A percentile compares a stretch with the other conserved stretches of the same genome.
Evolutionary conservation across 2,329 filamentous ascomycete species (phyloP).

Genomic region (Clonostachys rhizophaga): DNA sequence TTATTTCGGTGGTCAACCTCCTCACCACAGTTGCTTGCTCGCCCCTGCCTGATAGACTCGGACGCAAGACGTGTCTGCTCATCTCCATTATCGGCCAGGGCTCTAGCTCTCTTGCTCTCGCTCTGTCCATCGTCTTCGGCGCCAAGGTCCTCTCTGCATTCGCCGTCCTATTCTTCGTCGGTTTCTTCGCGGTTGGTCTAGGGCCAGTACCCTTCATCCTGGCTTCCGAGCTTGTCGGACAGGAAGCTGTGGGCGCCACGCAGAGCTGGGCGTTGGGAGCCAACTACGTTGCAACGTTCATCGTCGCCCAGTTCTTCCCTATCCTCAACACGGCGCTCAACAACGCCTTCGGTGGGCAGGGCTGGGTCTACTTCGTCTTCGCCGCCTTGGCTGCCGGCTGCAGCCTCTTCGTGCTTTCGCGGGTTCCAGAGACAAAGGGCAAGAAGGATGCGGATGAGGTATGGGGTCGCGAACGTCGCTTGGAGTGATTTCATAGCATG

Average conservation of each 20-base stretch:
- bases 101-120: constrained; percentile 69
- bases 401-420: constrained; percentile 65
- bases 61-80: constrained; percentile 81
- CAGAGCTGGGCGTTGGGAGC: constrained; percentile 84
- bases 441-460: constrained; percentile 83
- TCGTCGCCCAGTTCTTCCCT: constrained; percentile 94
- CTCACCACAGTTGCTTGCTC: constrained; percentile 76
- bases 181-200: constrained; percentile 83
- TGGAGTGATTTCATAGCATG: neutral
- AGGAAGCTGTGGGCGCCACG: constrained; percentile 85
- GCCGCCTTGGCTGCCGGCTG: constrained; percentile 66
- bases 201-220: constrained; percentile 95
- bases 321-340: constrained; percentile 74
- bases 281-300: constrained; percentile 86
- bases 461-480: constrained; percentile 55
- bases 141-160: constrained; percentile 74
- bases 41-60: constrained; percentile 80
- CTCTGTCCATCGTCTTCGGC: constrained; percentile 71
- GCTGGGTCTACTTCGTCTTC: constrained; percentile 92
- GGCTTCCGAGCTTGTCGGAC: constrained; percentile 82
- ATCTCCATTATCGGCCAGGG: constrained; percentile 84
- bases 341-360: constrained; percentile 57
- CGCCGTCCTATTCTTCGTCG: constrained; percentile 80
- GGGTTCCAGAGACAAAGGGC: constrained; percentile 84
- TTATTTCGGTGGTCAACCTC: constrained; percentile 84